Evolutionary conservation across 805 yeast genomes (phyloP), one percentile per base, ranked within the genome.

Genomic region (Candida pini): DNA sequence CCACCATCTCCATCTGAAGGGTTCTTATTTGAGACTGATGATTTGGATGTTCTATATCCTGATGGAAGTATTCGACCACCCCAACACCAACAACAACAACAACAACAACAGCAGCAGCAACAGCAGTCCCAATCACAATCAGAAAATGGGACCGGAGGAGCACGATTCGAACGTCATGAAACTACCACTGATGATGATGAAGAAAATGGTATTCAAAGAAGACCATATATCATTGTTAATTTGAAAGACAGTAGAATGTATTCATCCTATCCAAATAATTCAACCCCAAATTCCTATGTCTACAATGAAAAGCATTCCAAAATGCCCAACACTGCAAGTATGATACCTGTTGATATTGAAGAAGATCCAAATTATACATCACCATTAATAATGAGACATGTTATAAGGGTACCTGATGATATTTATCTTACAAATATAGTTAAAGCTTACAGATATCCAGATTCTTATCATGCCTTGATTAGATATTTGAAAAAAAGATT

Each of bases 391-490:
- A 63, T 76, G 37, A 68, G 80, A 40, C 78, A 77, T 49, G 58
- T 75, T 12, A 73, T 75, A 56, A 73, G 64, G 56, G 71, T 29
- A 54, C 49, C 76, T 39, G 59, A 78, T 64, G 63, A 73, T 63
- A 53, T 75, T 57, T 60, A 57, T 60, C 35, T 71, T 53, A 57
- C 69, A 47, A 45, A 58, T 21, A 49, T 54, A 15, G 60, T 56
- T 29, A 66, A 66, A 34, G 70, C 78, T 33, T 78, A 74, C 47
- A 77, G 76, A 41, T 78, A 78, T 49, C 81, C 85, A 3, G 69
- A 65, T 41, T 76, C 77, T 33, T 78, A 76, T 50, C 84, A 78
- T 53, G 71, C 72, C 17, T 63, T 78, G 36, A 76, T 79, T 28
- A 56, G 64, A 18, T 78, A 78, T 44, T 58, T 78, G 40, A 73